A percentile compares a stretch with the other conserved stretches of the same genome.
Evolutionary conservation across 208 protist species (phyloP).

Genomic region (Trypanosoma lewisi): DNA sequence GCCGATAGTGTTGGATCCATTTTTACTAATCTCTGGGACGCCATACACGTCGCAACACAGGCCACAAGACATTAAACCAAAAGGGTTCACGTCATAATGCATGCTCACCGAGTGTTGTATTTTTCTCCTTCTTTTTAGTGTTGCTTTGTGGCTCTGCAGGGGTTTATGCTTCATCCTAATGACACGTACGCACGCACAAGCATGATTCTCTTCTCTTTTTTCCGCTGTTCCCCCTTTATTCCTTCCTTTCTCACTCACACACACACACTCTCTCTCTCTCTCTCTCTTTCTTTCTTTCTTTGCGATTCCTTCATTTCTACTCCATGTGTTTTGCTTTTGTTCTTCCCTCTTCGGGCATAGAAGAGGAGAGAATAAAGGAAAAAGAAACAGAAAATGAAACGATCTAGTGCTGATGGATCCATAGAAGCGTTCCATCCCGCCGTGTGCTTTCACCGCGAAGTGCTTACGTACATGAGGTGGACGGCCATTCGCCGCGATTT

Average conservation of each 20-base stretch:
- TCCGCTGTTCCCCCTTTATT: background rate
- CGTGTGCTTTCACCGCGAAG: conserved; percentile 76
- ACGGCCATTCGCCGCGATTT: conserved; percentile 63
- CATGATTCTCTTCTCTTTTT: too few species aligned
- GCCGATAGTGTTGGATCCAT: conserved; percentile 92
- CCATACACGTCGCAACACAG: conserved; percentile 83
- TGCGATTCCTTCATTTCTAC: background rate
- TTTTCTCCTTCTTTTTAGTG: conserved; percentile 7
- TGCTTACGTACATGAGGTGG: conserved; percentile 74
- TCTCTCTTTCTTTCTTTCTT: background rate
- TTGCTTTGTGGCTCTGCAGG: too few species aligned
- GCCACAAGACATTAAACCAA: conserved; percentile 52
- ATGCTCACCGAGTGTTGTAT: background rate
- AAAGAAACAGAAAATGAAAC: conserved; percentile 43
- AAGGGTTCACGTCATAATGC: background rate
- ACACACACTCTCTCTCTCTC: background rate
- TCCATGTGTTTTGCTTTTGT: background rate
- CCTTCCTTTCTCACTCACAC: too few species aligned
- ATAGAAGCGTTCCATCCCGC: conserved; percentile 54
- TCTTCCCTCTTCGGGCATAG: background rate
- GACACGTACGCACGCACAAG: too few species aligned
- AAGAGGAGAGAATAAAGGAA: background rate
- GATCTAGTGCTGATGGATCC: conserved; percentile 25
- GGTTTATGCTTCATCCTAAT: too few species aligned
- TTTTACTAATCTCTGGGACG: conserved; percentile 91